These are phyloP conservation scores for Cicer yamashitae DNA, from an alignment of 306 rosid species.

Conservation along the genomic window DNA sequence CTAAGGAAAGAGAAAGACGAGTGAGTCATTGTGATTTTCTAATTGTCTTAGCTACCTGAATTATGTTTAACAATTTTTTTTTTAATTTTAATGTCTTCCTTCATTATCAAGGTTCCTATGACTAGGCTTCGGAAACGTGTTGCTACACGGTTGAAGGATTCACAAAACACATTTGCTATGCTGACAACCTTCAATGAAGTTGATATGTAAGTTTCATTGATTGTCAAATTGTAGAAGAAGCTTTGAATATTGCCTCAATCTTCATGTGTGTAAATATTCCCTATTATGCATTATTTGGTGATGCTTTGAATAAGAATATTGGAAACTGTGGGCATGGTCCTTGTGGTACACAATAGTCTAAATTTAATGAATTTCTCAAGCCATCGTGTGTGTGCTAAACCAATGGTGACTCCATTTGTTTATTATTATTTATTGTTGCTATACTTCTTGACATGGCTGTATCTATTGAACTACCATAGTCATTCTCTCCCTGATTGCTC, in stretches of 20 bases:
- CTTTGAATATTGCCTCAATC: slow-evolving; percentile 21
- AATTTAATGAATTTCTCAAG: slow-evolving; percentile 1
- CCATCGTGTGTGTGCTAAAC: neutral
- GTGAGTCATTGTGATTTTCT: slow-evolving; percentile 53
- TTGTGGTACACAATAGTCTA: neutral
- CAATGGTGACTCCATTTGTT: slow-evolving; percentile 23
- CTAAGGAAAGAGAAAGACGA: slow-evolving; percentile 82
- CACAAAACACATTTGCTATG: slow-evolving; percentile 89
- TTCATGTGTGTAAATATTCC: neutral
- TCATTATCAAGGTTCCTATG: slow-evolving; percentile 75
- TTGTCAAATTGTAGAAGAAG: slow-evolving; percentile 12
- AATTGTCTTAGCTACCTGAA: slow-evolving; percentile 17
- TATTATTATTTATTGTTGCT: slow-evolving; percentile 14
- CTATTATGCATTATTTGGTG: neutral
- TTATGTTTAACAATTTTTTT: slow-evolving; percentile 24
- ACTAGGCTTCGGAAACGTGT: slow-evolving; percentile 79
- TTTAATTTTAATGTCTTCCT: slow-evolving; percentile 17
- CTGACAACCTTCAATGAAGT: slow-evolving; percentile 89
- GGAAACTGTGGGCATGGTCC: neutral
- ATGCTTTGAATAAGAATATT: slow-evolving; percentile 34
- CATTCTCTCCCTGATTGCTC: slow-evolving; percentile 45
- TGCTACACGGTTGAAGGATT: slow-evolving; percentile 77
- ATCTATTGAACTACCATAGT: slow-evolving; percentile 6
- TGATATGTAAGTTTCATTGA: slow-evolving; percentile 65
- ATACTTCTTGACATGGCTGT: slow-evolving; percentile 12